A percentile compares a stretch with the other conserved stretches of the same genome.
These are phyloP conservation scores for Pseudocohnilembus persalinus DNA, from an alignment of 169 alveolate genomes.

Conservation along the genomic window DNA sequence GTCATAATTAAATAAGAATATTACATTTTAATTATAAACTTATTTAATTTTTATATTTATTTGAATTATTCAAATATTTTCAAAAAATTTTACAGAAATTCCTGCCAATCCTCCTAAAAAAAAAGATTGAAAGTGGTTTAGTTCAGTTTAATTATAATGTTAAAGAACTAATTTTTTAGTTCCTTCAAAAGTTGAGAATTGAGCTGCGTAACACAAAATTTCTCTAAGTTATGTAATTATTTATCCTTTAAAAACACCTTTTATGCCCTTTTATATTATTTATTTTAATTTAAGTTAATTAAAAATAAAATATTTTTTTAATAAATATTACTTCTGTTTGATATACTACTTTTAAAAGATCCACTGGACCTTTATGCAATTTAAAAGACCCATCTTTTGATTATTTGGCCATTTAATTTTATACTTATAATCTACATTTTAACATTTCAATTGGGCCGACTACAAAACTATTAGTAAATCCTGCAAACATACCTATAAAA, in stretches of 20 bases:
- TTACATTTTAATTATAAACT: too few species aligned
- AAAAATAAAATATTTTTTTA: too few species aligned
- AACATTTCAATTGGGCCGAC: constrained; percentile 74
- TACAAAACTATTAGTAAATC: constrained; percentile 63
- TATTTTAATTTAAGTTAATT: too few species aligned
- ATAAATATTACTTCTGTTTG: not conserved
- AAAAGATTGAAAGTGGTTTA: not conserved
- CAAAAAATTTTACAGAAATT: not conserved
- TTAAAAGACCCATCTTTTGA: not conserved
- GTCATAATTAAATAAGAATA: too few species aligned
- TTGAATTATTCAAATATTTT: too few species aligned
- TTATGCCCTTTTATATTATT: not conserved
- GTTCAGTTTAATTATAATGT: not conserved
- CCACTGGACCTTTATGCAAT: not conserved
- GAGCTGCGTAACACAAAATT: not conserved
- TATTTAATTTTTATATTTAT: too few species aligned
- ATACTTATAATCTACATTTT: constrained; percentile 62
- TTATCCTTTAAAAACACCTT: not conserved
- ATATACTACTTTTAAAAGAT: too few species aligned
- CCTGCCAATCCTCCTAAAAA: not conserved
- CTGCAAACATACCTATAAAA: constrained; percentile 75
- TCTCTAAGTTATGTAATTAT: not conserved
- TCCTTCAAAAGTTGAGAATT: not conserved
- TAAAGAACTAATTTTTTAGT: not conserved
- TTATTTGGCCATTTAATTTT: constrained; percentile 3